Base-by-base conservation (phyloP, 345 rosid species). In the Eucalyptus melliodora region DNA sequence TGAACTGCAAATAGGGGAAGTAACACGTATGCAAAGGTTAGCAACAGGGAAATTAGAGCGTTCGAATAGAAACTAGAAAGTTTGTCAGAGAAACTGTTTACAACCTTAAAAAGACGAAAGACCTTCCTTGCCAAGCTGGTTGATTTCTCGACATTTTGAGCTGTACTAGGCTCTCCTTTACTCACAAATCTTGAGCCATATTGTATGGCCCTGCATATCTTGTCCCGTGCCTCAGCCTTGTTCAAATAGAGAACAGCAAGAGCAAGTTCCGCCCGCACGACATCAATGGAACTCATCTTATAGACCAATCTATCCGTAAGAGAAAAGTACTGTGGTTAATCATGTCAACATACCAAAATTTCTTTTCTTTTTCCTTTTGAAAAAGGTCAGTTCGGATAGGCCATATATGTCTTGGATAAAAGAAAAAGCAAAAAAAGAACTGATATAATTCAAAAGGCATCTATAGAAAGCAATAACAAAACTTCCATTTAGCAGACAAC, bases 191-290 rank as follows among this genome's bases (percentile, higher is more conserved):
- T 97, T 5, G 99, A 97, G 91, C 99, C 99, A 89, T 95, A 97
- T 60, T 97, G 99, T 91, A 98, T 98, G 86, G 99, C 99, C 94
- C 99, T 95, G 90, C 99, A 98, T 87, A 98, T 96, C 99, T 98
- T 98, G 93, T 98, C 99, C 92, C 99, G 95, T 88, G 99, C 98
- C 91, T 97, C 99, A 91, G 98, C 99, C 94, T 97, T 97, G 91
- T 96, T 97, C 95, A 98, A 94, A 92, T 95, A 98, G 50, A 98
- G 90, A 85, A 98, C 98, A 26, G 95, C 87, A 82, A 96, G 98
- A 88, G 93, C 98, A 92, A 98, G 98, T 91, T 98, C 99, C 1
- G 98, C 97, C 93, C 99, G 96, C 11, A 97, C 89, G 16, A 92
- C 95, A 90, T 97, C 98, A 91, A 98, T 90, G 1, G 98, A 92